These are phyloP conservation scores for Wickerhamiella kurtzmanii DNA, from an alignment of 805 yeast genomes.

Conservation along the genomic window DNA sequence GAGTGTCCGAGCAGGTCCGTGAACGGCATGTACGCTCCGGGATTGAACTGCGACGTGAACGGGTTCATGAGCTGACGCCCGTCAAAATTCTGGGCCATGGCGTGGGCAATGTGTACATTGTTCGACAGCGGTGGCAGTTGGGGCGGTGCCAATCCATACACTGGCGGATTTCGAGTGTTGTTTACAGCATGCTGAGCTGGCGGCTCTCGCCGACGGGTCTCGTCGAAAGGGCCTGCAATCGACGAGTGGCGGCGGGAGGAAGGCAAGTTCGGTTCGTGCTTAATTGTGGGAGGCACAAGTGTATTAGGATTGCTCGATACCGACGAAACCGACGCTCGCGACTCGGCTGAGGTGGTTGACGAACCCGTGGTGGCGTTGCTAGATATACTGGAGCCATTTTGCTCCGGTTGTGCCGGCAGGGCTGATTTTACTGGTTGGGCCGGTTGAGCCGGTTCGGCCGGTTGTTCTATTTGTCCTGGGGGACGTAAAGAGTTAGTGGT, in stretches of 20 bases:
- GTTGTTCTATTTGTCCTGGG: too few relatives aligned
- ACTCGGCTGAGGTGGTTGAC: too few relatives aligned
- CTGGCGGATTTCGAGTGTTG: background rate
- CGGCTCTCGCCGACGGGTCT: background rate
- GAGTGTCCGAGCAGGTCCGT: background rate
- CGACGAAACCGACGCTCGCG: background rate
- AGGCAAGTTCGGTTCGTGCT: background rate
- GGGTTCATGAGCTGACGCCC: background rate
- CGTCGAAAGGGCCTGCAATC: background rate
- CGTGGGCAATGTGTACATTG: background rate
- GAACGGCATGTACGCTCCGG: background rate
- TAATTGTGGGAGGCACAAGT: too few relatives aligned
- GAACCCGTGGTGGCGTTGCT: too few relatives aligned
- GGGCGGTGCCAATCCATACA: background rate
- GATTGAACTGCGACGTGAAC: background rate
- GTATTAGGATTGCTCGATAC: background rate
- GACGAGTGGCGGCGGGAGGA: background rate
- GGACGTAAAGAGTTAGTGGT: too few relatives aligned
- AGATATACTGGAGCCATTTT: too few relatives aligned
- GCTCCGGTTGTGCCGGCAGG: too few relatives aligned
- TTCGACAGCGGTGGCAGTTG: background rate
- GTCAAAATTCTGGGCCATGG: background rate
- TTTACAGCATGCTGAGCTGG: background rate
- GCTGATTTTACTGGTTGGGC: too few relatives aligned
- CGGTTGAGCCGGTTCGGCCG: too few relatives aligned